These are phyloP conservation scores for Septoria linicola DNA, from an alignment of 2,329 filamentous ascomycete species.

Conservation along the genomic window DNA sequence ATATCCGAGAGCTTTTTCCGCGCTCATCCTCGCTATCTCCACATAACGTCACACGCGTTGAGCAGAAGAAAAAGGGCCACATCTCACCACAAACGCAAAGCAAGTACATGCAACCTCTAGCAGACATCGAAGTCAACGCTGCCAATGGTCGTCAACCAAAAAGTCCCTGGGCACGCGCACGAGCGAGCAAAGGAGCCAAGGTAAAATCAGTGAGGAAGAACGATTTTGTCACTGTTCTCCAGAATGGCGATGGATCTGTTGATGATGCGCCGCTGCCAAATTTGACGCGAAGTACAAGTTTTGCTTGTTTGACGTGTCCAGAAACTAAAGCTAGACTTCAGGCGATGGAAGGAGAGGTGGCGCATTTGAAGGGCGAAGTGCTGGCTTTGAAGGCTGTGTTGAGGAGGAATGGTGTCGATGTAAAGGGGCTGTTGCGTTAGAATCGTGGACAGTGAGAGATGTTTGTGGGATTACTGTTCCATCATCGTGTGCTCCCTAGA, in stretches of 20 bases:
- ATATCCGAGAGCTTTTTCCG: constrained; percentile 34
- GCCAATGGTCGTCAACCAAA: constrained; percentile 16
- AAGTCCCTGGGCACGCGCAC: constrained; percentile 29
- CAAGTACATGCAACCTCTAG: constrained; percentile 1
- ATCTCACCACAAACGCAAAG: constrained; percentile 8
- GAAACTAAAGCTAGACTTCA: constrained; percentile 24
- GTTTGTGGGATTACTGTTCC: not conserved
- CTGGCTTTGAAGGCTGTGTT: constrained; percentile 30
- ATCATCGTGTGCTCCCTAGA: too few species aligned
- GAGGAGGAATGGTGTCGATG: constrained; percentile 26
- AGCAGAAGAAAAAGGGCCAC: not conserved
- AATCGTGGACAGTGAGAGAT: constrained; percentile 4
- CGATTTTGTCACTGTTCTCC: constrained; percentile 13
- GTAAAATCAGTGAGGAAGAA: constrained; percentile 9
- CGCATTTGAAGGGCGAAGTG: constrained; percentile 32
- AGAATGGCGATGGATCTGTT: constrained; percentile 1
- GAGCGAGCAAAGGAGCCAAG: constrained; percentile 19
- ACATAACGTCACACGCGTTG: not conserved
- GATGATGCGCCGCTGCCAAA: not conserved
- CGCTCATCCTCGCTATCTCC: constrained; percentile 31
- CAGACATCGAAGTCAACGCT: constrained; percentile 6
- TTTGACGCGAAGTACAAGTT: constrained; percentile 1
- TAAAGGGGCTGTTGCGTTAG: constrained; percentile 26
- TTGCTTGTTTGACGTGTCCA: constrained; percentile 20
- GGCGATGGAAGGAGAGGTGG: constrained; percentile 30